Conservation (phyloP, 192 early-diverging fungal genomes). For the Backusella psychrophila region DNA sequence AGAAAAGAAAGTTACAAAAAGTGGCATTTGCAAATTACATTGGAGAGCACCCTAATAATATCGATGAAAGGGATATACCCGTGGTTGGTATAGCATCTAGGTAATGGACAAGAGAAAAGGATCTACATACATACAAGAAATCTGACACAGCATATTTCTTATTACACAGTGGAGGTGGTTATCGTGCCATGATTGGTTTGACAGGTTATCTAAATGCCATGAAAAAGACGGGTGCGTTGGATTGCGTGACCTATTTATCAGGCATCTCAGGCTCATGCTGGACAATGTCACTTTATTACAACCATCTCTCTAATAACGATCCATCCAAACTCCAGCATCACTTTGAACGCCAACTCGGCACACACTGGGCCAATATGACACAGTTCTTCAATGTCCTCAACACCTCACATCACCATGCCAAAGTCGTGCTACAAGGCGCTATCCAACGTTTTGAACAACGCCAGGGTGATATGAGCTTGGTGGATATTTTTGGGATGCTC, state of each 20-base stretch:
- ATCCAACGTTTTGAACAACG: constrained; percentile 29
- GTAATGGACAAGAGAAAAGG: constrained; percentile 10
- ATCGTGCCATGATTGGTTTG: constrained; percentile 78
- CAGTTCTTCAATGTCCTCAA: constrained; percentile 21
- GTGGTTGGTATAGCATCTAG: constrained; percentile 67
- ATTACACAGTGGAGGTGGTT: constrained; percentile 68
- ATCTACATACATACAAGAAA: not conserved
- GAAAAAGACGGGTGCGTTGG: constrained; percentile 61
- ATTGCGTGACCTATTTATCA: constrained; percentile 71
- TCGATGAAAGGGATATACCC: constrained; percentile 70
- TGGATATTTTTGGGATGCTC: constrained; percentile 60
- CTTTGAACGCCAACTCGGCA: constrained; percentile 40
- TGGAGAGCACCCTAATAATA: constrained; percentile 57
- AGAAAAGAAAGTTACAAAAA: constrained; percentile 48
- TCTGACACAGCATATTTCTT: not conserved
- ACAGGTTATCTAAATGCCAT: constrained; percentile 67
- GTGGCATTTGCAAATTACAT: constrained; percentile 78
- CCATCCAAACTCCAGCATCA: constrained; percentile 35
- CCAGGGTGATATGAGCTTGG: constrained; percentile 37
- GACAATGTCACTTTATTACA: constrained; percentile 53
- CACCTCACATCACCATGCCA: constrained; percentile 16
- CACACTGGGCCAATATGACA: constrained; percentile 46
- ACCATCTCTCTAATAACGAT: constrained; percentile 29
- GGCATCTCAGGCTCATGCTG: constrained; percentile 67
- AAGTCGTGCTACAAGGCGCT: constrained; percentile 23